phyloP scores from a whole-genome alignment of 2,329 filamentous ascomycete genomes.

The Juglanconis oblonga region DNA sequence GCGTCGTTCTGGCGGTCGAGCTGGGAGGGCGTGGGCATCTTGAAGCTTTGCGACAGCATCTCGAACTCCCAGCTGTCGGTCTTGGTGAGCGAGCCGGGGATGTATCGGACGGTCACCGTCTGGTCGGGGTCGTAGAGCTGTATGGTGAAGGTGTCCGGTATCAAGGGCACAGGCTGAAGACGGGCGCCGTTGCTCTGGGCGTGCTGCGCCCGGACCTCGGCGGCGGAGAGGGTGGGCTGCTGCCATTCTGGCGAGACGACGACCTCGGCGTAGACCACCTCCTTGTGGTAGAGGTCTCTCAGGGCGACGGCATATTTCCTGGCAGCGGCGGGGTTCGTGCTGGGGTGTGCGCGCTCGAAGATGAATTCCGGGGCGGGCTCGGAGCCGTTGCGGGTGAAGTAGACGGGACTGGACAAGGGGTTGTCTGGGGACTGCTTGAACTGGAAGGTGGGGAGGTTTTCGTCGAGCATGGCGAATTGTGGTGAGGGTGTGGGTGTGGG shows the following conservation, averaged over 20 bases:
- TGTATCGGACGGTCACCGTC: slow-evolving; percentile 66
- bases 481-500: not conserved
- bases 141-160: slow-evolving; percentile 76
- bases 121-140: slow-evolving; percentile 95
- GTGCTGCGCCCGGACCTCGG: slow-evolving; percentile 68
- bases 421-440: slow-evolving; percentile 52
- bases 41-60: slow-evolving; percentile 82
- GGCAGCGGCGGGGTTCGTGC: slow-evolving; percentile 59
- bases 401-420: slow-evolving; percentile 54
- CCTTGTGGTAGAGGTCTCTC: slow-evolving; percentile 75
- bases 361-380: slow-evolving; percentile 78
- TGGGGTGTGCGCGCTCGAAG: slow-evolving; percentile 72
- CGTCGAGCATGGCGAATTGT: slow-evolving; percentile 71
- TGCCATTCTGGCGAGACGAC: slow-evolving; percentile 82
- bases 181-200: slow-evolving; percentile 30
- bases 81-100: slow-evolving; percentile 75
- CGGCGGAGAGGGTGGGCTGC: slow-evolving; percentile 75
- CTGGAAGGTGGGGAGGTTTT: slow-evolving; percentile 78
- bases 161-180: slow-evolving; percentile 64
- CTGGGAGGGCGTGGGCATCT: slow-evolving; percentile 71
- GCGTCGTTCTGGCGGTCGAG: slow-evolving; percentile 66
- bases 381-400: slow-evolving; percentile 69
- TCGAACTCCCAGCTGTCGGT: slow-evolving; percentile 87
- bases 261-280: slow-evolving; percentile 84
- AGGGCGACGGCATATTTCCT: slow-evolving; percentile 87